These are phyloP conservation scores for Tremella yokohamensis DNA, from an alignment of 768 basidiomycete species.

Conservation along the genomic window DNA sequence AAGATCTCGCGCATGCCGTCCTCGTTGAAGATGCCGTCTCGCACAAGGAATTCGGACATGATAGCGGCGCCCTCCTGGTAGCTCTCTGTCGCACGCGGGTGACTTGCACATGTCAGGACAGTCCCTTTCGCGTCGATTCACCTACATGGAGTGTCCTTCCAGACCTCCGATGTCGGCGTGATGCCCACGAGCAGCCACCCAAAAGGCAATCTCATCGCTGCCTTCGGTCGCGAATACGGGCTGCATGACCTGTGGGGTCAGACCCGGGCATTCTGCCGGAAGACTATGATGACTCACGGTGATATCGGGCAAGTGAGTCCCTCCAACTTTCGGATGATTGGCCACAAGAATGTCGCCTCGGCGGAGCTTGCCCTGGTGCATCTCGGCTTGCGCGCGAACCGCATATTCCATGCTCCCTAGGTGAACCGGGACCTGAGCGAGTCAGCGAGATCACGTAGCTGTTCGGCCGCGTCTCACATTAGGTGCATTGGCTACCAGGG, in stretches of 20 bases:
- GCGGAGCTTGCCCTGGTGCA: conserved; percentile 15
- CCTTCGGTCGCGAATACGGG: conserved; percentile 27
- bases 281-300: conserved; percentile 2
- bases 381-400: conserved; percentile 26
- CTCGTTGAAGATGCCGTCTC: conserved; percentile 70
- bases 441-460: no score
- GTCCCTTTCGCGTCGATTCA: no score
- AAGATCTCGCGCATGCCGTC: conserved; percentile 69
- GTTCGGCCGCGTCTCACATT: no score
- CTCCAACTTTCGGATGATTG: conserved; percentile 26
- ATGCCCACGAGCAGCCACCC: conserved; percentile 22
- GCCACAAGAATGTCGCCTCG: conserved; percentile 35
- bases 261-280: no score
- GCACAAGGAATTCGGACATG: conserved; percentile 83
- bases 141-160: conserved; percentile 73
- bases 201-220: conserved; percentile 22
- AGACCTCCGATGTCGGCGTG: conserved; percentile 77
- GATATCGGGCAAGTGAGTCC: conserved; percentile 35
- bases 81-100: conserved; percentile 80
- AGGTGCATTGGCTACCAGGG: conserved; percentile 44
- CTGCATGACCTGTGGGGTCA: conserved; percentile 18
- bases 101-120: conserved; percentile 42
- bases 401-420: conserved; percentile 36
- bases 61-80: conserved; percentile 92
- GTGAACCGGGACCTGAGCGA: conserved; percentile 20